A percentile compares a stretch with the other conserved stretches of the same genome.
Conservation (phyloP, 345 rosid genomes). For the Dovyalis caffra region DNA sequence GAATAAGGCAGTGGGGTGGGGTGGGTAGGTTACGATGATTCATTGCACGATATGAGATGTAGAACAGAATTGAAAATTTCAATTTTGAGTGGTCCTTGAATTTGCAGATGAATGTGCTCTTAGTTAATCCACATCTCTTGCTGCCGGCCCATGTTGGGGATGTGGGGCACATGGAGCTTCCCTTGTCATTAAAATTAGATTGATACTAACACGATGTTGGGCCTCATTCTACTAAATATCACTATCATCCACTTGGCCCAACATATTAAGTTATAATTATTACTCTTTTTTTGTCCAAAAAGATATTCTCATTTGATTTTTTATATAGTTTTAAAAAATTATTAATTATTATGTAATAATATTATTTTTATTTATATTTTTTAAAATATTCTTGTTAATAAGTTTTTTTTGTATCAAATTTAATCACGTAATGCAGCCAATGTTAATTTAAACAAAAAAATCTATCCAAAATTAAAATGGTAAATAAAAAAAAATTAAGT, state of each 20-base stretch:
- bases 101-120: slow-evolving; percentile 6
- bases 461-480: no score
- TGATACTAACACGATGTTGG: neutral
- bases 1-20: neutral
- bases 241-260: neutral
- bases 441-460: no score
- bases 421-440: no score
- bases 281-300: no score
- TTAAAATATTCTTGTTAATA: no score
- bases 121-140: neutral
- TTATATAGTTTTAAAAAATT: no score
- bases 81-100: neutral
- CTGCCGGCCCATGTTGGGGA: slow-evolving; percentile 13
- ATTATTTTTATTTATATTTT: no score
- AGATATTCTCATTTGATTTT: no score
- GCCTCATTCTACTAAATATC: neutral
- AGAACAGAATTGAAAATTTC: neutral
- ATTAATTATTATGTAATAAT: no score
- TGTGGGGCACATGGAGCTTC: slow-evolving; percentile 6
- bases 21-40: neutral
- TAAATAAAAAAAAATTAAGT: no score
- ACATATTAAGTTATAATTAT: no score
- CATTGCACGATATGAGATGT: neutral
- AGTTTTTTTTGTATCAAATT: no score
- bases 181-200: neutral